Conservation (phyloP, 116 monocot genomes). For the Phalaenopsis hybrid region DNA sequence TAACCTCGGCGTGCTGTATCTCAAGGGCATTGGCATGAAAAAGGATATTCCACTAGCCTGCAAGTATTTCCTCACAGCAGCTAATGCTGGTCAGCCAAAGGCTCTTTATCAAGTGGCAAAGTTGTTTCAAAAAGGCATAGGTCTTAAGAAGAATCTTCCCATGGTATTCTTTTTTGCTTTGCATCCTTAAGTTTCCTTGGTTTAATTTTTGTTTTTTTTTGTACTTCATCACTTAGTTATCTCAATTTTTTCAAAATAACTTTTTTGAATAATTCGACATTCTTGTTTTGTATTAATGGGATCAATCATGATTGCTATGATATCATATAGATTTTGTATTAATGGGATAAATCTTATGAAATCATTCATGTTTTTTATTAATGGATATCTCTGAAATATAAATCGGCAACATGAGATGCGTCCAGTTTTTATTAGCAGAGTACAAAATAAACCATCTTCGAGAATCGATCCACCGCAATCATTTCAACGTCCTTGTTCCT, state of each 20-base stretch:
- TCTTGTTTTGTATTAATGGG: not conserved
- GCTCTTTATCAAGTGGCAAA: conserved; percentile 92
- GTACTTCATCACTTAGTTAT: not conserved
- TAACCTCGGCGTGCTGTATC: conserved; percentile 84
- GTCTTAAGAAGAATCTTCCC: conserved; percentile 69
- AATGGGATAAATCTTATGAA: too few species aligned
- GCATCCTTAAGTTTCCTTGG: not conserved
- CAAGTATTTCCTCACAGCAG: conserved; percentile 59
- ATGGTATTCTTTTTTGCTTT: conserved; percentile 37
- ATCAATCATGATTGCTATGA: not conserved
- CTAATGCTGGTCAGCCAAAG: conserved; percentile 85
- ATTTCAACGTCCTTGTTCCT: too few species aligned
- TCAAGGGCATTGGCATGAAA: conserved; percentile 87
- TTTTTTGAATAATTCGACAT: not conserved
- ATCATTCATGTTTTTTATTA: too few species aligned
- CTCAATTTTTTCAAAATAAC: not conserved
- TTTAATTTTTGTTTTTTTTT: not conserved
- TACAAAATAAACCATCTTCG: too few species aligned
- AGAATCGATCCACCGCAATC: too few species aligned
- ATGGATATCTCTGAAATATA: too few species aligned
- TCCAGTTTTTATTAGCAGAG: too few species aligned
- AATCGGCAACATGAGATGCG: too few species aligned
- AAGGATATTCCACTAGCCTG: conserved; percentile 53
- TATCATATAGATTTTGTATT: not conserved
- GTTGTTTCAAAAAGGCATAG: conserved; percentile 85